phyloP scores from a whole-genome alignment of 805 yeast genomes.

The Pichia manshurica region DNA sequence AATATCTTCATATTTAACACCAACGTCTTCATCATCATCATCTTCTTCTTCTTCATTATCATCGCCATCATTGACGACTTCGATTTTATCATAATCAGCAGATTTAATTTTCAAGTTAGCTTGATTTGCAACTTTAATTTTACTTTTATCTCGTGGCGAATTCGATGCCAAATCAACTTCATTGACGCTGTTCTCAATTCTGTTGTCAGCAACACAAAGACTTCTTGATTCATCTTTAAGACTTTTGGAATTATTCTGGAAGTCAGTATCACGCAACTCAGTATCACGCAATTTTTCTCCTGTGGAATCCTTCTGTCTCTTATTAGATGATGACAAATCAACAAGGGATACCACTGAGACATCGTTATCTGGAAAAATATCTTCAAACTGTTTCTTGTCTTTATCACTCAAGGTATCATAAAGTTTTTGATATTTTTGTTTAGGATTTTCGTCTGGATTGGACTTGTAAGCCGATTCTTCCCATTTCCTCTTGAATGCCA shows the following conservation, averaged over 20 bases:
- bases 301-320: background rate
- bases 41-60: background rate
- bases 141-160: no score
- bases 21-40: background rate
- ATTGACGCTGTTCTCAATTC: background rate
- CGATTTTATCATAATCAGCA: background rate
- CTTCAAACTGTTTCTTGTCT: constrained; percentile 1
- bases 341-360: background rate
- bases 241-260: no score
- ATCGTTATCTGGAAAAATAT: background rate
- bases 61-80: background rate
- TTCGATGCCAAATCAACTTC: no score
- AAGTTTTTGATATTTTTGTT: constrained; percentile 3
- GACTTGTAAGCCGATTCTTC: constrained; percentile 14
- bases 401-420: constrained; percentile 5
- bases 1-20: background rate
- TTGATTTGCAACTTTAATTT: background rate
- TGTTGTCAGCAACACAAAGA: no score
- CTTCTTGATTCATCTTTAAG: no score
- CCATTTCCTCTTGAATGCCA: constrained; percentile 20
- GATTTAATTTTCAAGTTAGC: background rate
- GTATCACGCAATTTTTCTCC: no score
- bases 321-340: constrained; percentile 1
- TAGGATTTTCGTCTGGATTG: constrained; percentile 11
- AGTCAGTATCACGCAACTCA: no score